Evolutionary conservation across 2,329 filamentous ascomycete genomes (phyloP).

Genomic region (Ustilaginoidea virens): DNA sequence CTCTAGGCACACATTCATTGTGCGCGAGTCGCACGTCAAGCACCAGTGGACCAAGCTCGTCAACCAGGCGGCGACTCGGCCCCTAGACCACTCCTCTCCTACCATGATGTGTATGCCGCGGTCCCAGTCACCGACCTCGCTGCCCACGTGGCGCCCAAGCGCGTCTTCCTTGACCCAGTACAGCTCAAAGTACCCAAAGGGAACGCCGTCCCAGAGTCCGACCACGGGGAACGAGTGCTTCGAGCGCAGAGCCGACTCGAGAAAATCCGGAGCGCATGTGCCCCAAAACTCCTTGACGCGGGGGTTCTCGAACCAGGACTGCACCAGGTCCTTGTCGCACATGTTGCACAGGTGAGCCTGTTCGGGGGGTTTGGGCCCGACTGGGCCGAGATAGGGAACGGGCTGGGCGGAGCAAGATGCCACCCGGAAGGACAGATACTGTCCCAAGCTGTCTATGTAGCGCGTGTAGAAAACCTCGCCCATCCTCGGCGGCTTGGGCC

Average conservation of each 20-base stretch:
- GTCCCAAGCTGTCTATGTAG: conserved; percentile 64
- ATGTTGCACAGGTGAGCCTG: conserved; percentile 25
- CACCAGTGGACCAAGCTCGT: conserved; percentile 79
- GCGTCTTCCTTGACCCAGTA: conserved; percentile 96
- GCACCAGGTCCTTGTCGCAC: conserved; percentile 46
- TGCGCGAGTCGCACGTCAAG: conserved; percentile 62
- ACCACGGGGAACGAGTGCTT: conserved; percentile 80
- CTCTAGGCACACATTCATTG: conserved; percentile 71
- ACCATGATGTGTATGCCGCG: conserved; percentile 78
- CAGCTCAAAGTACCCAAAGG: conserved; percentile 94
- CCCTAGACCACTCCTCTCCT: conserved; percentile 83
- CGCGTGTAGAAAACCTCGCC: conserved; percentile 85
- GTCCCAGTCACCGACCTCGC: conserved; percentile 62
- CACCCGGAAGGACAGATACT: conserved; percentile 80
- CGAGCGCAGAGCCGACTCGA: conserved; percentile 47
- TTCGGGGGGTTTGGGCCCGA: conserved; percentile 23
- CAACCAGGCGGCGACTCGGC: conserved; percentile 69
- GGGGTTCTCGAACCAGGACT: conserved; percentile 78
- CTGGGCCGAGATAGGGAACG: conserved; percentile 48
- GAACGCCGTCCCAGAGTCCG: conserved; percentile 84
- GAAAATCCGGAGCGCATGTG: conserved; percentile 46
- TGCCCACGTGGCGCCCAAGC: conserved; percentile 53
- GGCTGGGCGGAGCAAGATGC: conserved; percentile 53
- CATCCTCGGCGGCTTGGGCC: conserved; percentile 78
- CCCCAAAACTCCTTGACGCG: conserved; percentile 83